Conservation (phyloP, 2,329 filamentous ascomycete genomes). For the Xylogone sp. region DNA sequence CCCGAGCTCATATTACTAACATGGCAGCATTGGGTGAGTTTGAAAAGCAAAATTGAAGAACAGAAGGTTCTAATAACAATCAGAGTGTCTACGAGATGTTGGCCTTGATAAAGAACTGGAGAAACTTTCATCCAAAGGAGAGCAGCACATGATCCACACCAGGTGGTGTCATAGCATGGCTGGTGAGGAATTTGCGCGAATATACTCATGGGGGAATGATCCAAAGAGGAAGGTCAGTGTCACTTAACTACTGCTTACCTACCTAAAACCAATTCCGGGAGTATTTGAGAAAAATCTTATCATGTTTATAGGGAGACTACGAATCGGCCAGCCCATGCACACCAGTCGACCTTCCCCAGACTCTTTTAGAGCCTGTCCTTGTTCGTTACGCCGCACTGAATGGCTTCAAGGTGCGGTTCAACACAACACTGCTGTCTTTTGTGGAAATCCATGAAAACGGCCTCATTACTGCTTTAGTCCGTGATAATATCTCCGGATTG, state of each 20-base stretch:
- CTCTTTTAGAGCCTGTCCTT: conserved; percentile 39
- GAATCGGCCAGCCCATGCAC: conserved; percentile 34
- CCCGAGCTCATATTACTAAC: conserved; percentile 56
- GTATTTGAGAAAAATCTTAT: background rate
- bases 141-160: conserved; percentile 39
- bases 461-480: conserved; percentile 22
- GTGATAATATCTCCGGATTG: conserved; percentile 27
- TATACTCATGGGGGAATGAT: conserved; percentile 45
- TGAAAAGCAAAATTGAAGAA: background rate
- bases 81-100: conserved; percentile 46
- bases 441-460: conserved; percentile 10
- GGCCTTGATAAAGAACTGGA: conserved; percentile 37
- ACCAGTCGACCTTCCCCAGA: conserved; percentile 39
- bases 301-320: conserved; percentile 31
- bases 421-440: conserved; percentile 32
- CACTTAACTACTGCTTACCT: background rate
- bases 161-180: conserved; percentile 47
- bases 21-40: conserved; percentile 43
- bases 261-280: background rate
- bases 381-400: conserved; percentile 31
- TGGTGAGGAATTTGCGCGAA: conserved; percentile 43
- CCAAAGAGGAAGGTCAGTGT: conserved; percentile 33
- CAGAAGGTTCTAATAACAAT: conserved; percentile 9
- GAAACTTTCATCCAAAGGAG: conserved; percentile 28
- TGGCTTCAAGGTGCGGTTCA: conserved; percentile 36